Base-by-base conservation (phyloP, 192 early-diverging fungal species). In the Coemansia guatemalensis region DNA sequence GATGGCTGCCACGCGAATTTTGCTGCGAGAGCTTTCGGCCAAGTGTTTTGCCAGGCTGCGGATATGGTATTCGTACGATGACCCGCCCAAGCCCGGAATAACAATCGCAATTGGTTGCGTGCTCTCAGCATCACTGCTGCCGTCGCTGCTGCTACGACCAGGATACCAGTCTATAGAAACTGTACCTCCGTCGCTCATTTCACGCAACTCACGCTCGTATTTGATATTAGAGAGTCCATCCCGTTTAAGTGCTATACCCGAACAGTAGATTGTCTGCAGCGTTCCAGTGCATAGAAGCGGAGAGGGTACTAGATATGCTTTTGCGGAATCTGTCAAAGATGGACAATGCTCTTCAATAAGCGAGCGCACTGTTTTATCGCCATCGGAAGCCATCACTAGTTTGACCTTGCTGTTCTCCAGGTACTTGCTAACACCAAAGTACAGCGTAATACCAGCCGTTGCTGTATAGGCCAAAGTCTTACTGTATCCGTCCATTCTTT, bases 31-130 rank as follows among this genome's bases (percentile, higher is more conserved):
- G 69, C 57, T 48, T 53, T 58, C 9, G 1, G 66, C 84, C 62
- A 91, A 73, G 17, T 62, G 58, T 55, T 88, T 82, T 23, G 90
- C 82, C 54, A 95, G 48, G 22, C 87, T 82, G 17, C 88, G 86
- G 20, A 98, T 85, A 58, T 96, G 95, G n/a, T 87, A 87, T 71
- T 96, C 93, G 71, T 93, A 87, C 8, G 88, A 90, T 27, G 92
- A 92, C 20, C 96, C 96, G 26, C 93, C 95, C 49, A 98, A 67
- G 3, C 95, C 94, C 57, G 95, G 91, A 12, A 93, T 68, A 7
- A 94, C 81, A 8, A 98, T 82, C 23, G 92, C 63, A 30, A 88
- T 90, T 0, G 92, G 92, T 56, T 53, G 32, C 8, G 9, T 26
- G 29, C 50, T 8, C 22, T 21, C 47, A 5, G 80, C 85, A 26